Evolutionary conservation across 495 filamentous ascomycete genomes (phyloP).

Genomic region (Penicillium atrosanguineum): DNA sequence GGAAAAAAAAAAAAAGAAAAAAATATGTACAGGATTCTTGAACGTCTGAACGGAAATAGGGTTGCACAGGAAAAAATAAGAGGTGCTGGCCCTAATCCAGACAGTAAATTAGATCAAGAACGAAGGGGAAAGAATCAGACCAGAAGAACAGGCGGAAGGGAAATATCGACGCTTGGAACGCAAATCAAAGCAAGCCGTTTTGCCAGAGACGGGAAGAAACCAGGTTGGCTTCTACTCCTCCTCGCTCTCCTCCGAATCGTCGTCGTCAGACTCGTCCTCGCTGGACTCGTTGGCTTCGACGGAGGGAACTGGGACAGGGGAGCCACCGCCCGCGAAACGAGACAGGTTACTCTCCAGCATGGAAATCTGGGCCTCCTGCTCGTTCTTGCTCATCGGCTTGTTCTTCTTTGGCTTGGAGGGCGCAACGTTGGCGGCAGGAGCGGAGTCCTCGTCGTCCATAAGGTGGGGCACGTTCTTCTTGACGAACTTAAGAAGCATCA

Average conservation of each 20-base stretch:
- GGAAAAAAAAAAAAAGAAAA: neutral
- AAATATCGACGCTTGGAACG: slow-evolving; percentile 25
- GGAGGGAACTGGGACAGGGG: slow-evolving; percentile 42
- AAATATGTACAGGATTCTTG: slow-evolving; percentile 6
- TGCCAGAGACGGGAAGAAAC: neutral
- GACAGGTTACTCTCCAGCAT: slow-evolving; percentile 62
- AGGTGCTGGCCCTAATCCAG: neutral
- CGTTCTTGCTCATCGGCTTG: slow-evolving; percentile 94
- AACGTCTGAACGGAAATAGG: neutral
- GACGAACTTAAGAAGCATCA: slow-evolving; percentile 73
- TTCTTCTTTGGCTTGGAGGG: slow-evolving; percentile 86
- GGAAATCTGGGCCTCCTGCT: slow-evolving; percentile 87
- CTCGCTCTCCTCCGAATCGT: slow-evolving; percentile 52
- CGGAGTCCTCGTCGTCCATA: slow-evolving; percentile 46
- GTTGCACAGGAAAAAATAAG: neutral
- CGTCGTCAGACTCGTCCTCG: slow-evolving; percentile 51
- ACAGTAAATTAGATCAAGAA: slow-evolving; percentile 3
- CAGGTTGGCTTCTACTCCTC: slow-evolving; percentile 42
- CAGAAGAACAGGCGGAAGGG: slow-evolving; percentile 2
- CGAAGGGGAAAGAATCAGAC: neutral
- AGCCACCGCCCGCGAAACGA: slow-evolving; percentile 44
- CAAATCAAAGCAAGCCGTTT: slow-evolving; percentile 20
- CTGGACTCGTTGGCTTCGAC: slow-evolving; percentile 50
- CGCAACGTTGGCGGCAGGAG: slow-evolving; percentile 44
- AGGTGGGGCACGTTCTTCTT: slow-evolving; percentile 62